Conservation (phyloP, 768 basidiomycete genomes). For the Boletus insuetus region DNA sequence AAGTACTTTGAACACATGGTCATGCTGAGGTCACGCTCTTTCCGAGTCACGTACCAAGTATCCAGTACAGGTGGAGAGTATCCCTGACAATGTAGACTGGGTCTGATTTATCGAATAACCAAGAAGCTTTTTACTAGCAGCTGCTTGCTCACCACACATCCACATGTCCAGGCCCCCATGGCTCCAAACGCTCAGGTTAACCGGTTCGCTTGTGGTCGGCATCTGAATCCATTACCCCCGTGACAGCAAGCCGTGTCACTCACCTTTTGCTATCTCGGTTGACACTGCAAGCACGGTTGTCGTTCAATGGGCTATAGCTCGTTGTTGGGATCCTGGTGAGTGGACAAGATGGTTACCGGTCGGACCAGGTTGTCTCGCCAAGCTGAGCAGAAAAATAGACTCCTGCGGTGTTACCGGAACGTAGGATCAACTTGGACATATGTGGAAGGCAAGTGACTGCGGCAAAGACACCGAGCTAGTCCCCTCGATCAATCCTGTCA, state of each 20-base stretch:
- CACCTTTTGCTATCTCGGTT: too few relatives aligned
- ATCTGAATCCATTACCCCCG: too few relatives aligned
- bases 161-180: background rate
- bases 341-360: constrained; percentile 6
- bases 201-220: background rate
- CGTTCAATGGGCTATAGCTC: background rate
- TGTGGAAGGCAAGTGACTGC: constrained; percentile 24
- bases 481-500: constrained; percentile 41
- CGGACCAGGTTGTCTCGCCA: constrained; percentile 1
- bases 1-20: too few relatives aligned
- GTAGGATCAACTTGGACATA: constrained; percentile 39
- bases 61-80: too few relatives aligned
- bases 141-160: too few relatives aligned
- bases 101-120: too few relatives aligned
- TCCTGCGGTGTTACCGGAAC: constrained; percentile 35
- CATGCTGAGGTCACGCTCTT: too few relatives aligned
- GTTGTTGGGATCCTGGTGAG: background rate
- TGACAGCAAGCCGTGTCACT: background rate
- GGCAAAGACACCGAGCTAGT: constrained; percentile 26
- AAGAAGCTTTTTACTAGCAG: too few relatives aligned
- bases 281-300: background rate
- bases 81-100: too few relatives aligned
- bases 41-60: too few relatives aligned
- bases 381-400: constrained; percentile 24
- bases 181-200: too few relatives aligned